Percentiles rank a stretch among this genome's conserved stretches.
Conservation (phyloP, 2,329 filamentous ascomycete genomes). For the Zymoseptoria tritici region DNA sequence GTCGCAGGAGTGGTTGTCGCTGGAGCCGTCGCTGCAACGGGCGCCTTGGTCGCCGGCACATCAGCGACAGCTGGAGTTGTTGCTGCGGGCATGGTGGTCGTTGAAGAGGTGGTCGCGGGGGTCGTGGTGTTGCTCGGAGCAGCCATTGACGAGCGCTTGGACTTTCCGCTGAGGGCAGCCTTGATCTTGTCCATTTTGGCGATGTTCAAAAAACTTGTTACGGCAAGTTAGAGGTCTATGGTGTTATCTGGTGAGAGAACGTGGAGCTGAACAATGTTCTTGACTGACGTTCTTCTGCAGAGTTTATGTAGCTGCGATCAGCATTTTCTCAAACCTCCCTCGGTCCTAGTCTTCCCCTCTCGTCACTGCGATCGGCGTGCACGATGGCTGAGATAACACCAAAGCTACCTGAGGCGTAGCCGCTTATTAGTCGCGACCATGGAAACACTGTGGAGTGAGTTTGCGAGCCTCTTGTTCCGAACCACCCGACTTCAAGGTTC, state of each 20-base stretch:
- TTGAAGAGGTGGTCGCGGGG: neutral
- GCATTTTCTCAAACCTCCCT: neutral
- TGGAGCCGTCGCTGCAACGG: neutral
- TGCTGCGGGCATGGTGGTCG: neutral
- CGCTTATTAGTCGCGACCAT: neutral
- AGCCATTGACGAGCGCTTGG: neutral
- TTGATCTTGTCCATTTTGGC: conserved; percentile 7
- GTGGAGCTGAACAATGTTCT: neutral
- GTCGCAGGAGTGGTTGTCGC: neutral
- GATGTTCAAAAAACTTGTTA: neutral
- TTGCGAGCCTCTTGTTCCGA: neutral
- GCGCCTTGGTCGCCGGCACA: neutral
- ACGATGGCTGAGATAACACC: neutral
- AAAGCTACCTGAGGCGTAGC: no score
- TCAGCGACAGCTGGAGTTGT: neutral
- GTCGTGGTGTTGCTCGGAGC: neutral
- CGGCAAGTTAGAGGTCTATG: neutral
- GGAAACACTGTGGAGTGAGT: neutral
- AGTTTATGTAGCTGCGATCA: neutral
- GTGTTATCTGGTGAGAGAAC: neutral
- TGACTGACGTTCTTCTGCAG: neutral
- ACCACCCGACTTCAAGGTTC: neutral
- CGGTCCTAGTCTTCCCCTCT: neutral
- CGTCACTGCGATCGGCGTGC: neutral
- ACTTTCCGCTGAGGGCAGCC: neutral